phyloP scores from a whole-genome alignment of 2,329 filamentous ascomycete genomes.

The Triangularia setosa region DNA sequence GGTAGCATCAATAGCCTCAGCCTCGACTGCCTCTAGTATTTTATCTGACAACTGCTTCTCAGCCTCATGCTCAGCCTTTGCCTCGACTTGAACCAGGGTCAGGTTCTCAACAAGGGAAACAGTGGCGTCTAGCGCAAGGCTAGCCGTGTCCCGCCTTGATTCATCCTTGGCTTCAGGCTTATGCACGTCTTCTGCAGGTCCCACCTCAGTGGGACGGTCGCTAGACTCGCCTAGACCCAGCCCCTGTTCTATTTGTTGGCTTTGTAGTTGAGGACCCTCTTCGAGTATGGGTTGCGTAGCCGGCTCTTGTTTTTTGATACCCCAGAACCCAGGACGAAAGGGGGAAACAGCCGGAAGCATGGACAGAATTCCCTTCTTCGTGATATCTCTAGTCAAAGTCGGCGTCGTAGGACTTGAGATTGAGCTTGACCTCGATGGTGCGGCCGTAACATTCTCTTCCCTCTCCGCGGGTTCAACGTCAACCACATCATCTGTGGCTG shows the following conservation, averaged over 20 bases:
- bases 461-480: background rate
- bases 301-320: constrained; percentile 9
- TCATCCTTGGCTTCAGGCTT: constrained; percentile 22
- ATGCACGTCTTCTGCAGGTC: constrained; percentile 22
- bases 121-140: constrained; percentile 23
- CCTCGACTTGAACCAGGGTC: background rate
- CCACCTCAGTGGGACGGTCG: constrained; percentile 18
- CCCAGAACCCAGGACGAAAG: background rate
- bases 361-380: background rate
- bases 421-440: background rate
- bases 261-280: constrained; percentile 2
- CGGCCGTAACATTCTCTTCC: background rate
- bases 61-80: background rate
- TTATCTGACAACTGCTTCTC: background rate
- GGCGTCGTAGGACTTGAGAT: background rate
- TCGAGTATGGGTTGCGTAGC: background rate
- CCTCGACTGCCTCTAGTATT: background rate
- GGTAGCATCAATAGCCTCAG: background rate
- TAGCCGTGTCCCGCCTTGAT: constrained; percentile 28
- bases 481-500: background rate
- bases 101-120: constrained; percentile 20
- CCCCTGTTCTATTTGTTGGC: background rate
- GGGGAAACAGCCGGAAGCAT: background rate
- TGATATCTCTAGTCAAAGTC: background rate
- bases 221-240: constrained; percentile 16